Conservation (phyloP, 2,329 filamentous ascomycete genomes). For the Neofusicoccum umdonicola region DNA sequence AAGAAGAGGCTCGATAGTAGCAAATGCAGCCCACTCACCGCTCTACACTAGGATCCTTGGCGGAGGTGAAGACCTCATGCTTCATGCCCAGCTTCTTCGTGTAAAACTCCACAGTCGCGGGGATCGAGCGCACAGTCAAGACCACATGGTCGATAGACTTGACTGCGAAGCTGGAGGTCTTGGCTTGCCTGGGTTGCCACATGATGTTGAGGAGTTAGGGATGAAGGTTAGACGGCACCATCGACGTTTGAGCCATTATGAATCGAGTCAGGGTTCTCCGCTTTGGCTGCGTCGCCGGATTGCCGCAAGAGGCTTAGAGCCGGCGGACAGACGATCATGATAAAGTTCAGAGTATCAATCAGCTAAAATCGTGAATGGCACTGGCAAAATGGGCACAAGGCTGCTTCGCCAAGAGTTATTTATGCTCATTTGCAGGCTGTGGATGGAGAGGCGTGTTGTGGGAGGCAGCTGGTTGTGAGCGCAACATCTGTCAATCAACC, state of each 20-base stretch:
- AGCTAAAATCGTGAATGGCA: neutral
- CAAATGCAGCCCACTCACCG: neutral
- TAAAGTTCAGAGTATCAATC: neutral
- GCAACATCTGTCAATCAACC: neutral
- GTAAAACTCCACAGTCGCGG: slow-evolving; percentile 20
- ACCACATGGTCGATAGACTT: slow-evolving; percentile 8
- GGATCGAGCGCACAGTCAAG: slow-evolving; percentile 4
- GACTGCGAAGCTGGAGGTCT: neutral
- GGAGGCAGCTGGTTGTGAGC: neutral
- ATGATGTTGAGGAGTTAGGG: neutral
- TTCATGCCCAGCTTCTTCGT: slow-evolving; percentile 19
- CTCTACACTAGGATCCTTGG: slow-evolving; percentile 14
- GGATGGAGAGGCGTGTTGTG: neutral
- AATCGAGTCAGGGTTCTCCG: neutral
- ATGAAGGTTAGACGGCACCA: neutral
- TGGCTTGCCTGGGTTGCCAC: neutral
- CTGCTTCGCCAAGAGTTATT: too few relatives aligned
- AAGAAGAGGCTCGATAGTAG: neutral
- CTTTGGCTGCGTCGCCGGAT: neutral
- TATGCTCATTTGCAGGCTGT: too few relatives aligned
- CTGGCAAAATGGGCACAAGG: neutral
- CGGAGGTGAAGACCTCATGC: slow-evolving; percentile 16
- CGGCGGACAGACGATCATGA: neutral
- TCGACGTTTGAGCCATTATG: neutral
- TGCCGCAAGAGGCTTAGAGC: neutral